These are phyloP conservation scores for Cryptococcus depauperatus DNA, from an alignment of 1,284 basidiomycete species.

Conservation along the genomic window DNA sequence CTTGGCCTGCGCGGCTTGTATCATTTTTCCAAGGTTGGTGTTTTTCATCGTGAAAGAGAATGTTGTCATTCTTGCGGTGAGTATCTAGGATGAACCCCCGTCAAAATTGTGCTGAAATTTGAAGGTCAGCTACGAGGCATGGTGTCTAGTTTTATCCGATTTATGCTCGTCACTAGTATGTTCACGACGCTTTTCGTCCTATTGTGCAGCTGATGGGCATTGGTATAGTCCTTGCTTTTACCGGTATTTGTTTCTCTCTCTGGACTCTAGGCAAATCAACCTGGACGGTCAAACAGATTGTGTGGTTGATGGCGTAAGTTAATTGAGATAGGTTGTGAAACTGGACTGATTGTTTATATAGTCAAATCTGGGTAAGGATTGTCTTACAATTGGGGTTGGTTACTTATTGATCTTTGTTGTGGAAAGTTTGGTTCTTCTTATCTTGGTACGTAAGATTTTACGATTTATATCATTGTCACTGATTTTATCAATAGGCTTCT, in stretches of 20 bases:
- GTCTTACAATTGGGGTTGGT: background rate
- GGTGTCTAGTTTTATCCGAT: conserved; percentile 66
- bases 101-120: background rate
- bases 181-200: background rate
- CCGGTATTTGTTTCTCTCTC: conserved; percentile 73
- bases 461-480: background rate
- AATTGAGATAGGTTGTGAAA: too few relatives aligned
- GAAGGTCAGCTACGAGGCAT: conserved; percentile 56
- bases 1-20: conserved; percentile 73
- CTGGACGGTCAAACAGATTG: conserved; percentile 63
- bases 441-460: conserved; percentile 13
- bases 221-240: conserved; percentile 52
- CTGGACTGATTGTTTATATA: conserved; percentile 5
- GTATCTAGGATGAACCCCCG: conserved; percentile 21
- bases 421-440: conserved; percentile 35
- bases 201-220: background rate
- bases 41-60: conserved; percentile 80
- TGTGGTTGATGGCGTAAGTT: conserved; percentile 55
- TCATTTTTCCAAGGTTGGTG: conserved; percentile 75
- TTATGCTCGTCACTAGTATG: conserved; percentile 64
- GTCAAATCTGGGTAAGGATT: conserved; percentile 44
- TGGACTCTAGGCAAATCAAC: conserved; percentile 63
- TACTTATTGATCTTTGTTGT: background rate
- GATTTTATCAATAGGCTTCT: conserved; percentile 22
- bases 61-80: conserved; percentile 64